Evolutionary conservation across 129 eudicot genomes (phyloP), one percentile per base, ranked within the genome.

Genomic region (Tanacetum coccineum): DNA sequence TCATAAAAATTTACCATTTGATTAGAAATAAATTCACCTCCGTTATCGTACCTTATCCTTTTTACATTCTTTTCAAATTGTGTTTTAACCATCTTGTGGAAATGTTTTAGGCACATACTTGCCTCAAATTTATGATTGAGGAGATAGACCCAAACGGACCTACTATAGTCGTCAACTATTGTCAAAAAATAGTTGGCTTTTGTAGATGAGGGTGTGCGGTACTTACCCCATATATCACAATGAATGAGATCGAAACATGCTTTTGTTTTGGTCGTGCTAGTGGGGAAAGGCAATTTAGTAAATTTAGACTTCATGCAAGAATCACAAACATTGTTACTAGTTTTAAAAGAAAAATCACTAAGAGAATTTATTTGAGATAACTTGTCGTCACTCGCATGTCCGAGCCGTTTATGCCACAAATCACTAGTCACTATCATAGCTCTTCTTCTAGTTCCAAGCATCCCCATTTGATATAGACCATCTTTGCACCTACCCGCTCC

Each of bases 111-210:
- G 14, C 55, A 49, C 18, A 18, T 49, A 14, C 55, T 49, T 49
- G 55, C 55, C 14, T 49, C 15, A 54, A 9, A 54, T n/a, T 54
- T 19, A n/a, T 54, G 60, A 17, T 54, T 54, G 8, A 54, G 60
- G 13, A 54, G 28, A 6, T 17, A 54, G 9, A 54, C 60, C 60
- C 60, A 54, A 54, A 54, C 6, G 32, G 30, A 13, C 60, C 60
- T 54, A 54, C 32, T 54, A 54, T 20, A 54, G 20, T 20, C 60
- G 4, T 54, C 32, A 18, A 54, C 30, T 19, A 19, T 20, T 54
- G 60, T 20, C 28, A 54, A 54, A 54, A 54, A 54, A 54, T 54
- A 54, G 4, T 54, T 54, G 14, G 60, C 60, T n/a, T 54, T 54
- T 17, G 60, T 9, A 18, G 15, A 54, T 9, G 60, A 17, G 22